Percentiles rank a stretch among this genome's conserved stretches.
Conservation (phyloP, 2,329 filamentous ascomycete genomes). For the Cercospora janseana region DNA sequence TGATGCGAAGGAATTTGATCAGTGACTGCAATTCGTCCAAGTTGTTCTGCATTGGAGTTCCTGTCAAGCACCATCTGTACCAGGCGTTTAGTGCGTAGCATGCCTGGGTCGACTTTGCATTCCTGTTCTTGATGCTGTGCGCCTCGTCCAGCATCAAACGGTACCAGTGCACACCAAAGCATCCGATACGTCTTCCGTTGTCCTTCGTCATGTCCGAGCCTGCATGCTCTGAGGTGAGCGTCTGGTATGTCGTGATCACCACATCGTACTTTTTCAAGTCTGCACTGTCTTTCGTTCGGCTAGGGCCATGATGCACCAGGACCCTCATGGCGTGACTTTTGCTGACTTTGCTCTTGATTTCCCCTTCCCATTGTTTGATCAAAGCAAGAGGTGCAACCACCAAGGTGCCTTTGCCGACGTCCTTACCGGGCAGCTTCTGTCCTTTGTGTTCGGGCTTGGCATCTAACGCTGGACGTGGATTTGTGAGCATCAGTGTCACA, state of each 20-base stretch:
- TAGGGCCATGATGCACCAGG: constrained; percentile 85
- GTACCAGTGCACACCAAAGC: constrained; percentile 93
- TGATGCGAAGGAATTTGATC: constrained; percentile 87
- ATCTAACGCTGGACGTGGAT: constrained; percentile 59
- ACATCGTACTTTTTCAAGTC: constrained; percentile 86
- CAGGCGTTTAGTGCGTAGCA: constrained; percentile 80
- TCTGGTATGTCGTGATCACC: constrained; percentile 95
- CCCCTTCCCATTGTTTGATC: constrained; percentile 95
- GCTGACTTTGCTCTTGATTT: constrained; percentile 80
- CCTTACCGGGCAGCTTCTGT: constrained; percentile 64
- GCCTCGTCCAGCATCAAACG: constrained; percentile 93
- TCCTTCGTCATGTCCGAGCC: constrained; percentile 61
- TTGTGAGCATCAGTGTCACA: constrained; percentile 80
- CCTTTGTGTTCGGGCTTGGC: constrained; percentile 54
- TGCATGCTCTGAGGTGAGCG: constrained; percentile 85
- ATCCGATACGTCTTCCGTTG: constrained; percentile 69
- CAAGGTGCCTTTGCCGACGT: constrained; percentile 74
- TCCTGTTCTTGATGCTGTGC: constrained; percentile 97
- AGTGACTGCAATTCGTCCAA: constrained; percentile 93
- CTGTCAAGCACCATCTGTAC: constrained; percentile 94
- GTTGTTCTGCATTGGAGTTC: constrained; percentile 98
- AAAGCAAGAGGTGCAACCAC: constrained; percentile 90
- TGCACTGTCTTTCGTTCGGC: constrained; percentile 72
- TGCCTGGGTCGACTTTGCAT: constrained; percentile 90
- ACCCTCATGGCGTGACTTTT: constrained; percentile 71